Evolutionary conservation across 1,284 basidiomycete species (phyloP).

Genomic region (Ustilago shanxiensis): DNA sequence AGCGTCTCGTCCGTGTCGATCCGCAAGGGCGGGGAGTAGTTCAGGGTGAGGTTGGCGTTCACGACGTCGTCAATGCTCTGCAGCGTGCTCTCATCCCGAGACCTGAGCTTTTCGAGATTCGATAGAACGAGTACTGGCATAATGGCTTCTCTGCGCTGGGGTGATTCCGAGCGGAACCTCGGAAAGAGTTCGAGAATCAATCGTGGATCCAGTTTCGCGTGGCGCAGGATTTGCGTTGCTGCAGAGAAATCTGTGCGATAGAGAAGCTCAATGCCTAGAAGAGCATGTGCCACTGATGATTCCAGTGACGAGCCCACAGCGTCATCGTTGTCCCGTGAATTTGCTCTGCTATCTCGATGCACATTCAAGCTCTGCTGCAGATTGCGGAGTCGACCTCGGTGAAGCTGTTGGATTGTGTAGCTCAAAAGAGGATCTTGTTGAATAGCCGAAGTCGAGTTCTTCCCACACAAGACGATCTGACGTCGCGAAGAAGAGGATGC

Average conservation of each 20-base stretch:
- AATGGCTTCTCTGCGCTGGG: slow-evolving; percentile 24
- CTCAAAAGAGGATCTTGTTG: slow-evolving; percentile 29
- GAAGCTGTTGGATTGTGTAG: slow-evolving; percentile 33
- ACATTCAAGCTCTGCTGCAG: slow-evolving; percentile 23
- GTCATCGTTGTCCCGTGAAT: not conserved
- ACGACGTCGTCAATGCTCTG: slow-evolving; percentile 36
- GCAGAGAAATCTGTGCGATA: slow-evolving; percentile 37
- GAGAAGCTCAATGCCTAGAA: slow-evolving; percentile 47
- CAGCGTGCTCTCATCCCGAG: not conserved
- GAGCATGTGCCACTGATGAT: slow-evolving; percentile 26
- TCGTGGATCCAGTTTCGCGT: slow-evolving; percentile 44
- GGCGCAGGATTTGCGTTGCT: slow-evolving; percentile 29
- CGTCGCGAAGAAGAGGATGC: slow-evolving; percentile 9
- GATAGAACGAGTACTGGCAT: slow-evolving; percentile 23
- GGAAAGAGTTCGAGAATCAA: slow-evolving; percentile 45
- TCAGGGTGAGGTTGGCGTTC: slow-evolving; percentile 41
- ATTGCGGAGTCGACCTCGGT: slow-evolving; percentile 24
- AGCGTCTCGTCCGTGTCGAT: slow-evolving; percentile 34
- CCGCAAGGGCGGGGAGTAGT: slow-evolving; percentile 55
- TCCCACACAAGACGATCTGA: slow-evolving; percentile 40
- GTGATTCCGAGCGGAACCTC: not conserved
- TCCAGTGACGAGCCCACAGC: slow-evolving; percentile 16
- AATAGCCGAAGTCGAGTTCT: slow-evolving; percentile 34
- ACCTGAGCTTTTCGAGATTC: slow-evolving; percentile 16
- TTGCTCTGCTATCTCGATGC: slow-evolving; percentile 3